These are phyloP conservation scores for Fusarium sp. DNA, from an alignment of 2,329 filamentous ascomycete species.

Conservation along the genomic window DNA sequence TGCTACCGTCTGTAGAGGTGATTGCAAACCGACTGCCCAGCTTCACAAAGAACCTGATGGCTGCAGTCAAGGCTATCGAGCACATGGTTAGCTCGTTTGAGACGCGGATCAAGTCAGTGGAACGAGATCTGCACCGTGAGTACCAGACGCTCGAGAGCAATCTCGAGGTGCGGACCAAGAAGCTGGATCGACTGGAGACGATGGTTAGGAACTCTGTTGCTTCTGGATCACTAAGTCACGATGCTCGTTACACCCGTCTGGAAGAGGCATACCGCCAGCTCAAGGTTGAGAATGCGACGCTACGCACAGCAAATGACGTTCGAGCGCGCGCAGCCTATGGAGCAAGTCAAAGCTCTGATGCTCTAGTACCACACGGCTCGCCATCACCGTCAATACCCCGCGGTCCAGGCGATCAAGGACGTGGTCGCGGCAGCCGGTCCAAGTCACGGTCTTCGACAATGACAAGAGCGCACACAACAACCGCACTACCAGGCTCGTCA, in stretches of 20 bases:
- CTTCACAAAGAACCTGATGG: constrained; percentile 89
- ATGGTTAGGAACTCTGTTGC: constrained; percentile 75
- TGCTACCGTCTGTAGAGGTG: constrained; percentile 83
- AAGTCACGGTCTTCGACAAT: constrained; percentile 49
- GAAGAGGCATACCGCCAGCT: constrained; percentile 71
- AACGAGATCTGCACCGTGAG: constrained; percentile 89
- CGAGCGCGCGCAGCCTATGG: constrained; percentile 61
- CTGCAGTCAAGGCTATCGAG: constrained; percentile 89
- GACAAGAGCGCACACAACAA: constrained; percentile 48
- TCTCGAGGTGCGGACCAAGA: constrained; percentile 82
- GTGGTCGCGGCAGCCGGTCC: constrained; percentile 52
- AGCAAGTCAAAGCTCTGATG: constrained; percentile 52
- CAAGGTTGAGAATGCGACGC: constrained; percentile 74
- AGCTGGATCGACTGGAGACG: constrained; percentile 86
- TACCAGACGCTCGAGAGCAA: constrained; percentile 87
- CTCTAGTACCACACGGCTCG: constrained; percentile 56
- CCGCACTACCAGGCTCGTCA: constrained; percentile 43
- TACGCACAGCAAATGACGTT: constrained; percentile 72
- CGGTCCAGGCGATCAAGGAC: constrained; percentile 60
- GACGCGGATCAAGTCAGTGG: constrained; percentile 82
- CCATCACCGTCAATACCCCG: constrained; percentile 66
- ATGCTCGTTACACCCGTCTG: constrained; percentile 62
- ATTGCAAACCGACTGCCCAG: constrained; percentile 86
- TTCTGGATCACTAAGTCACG: constrained; percentile 57
- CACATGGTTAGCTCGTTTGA: constrained; percentile 81